phyloP scores from a whole-genome alignment of 176 grass and related monocot genomes.

The Secale cereale region DNA sequence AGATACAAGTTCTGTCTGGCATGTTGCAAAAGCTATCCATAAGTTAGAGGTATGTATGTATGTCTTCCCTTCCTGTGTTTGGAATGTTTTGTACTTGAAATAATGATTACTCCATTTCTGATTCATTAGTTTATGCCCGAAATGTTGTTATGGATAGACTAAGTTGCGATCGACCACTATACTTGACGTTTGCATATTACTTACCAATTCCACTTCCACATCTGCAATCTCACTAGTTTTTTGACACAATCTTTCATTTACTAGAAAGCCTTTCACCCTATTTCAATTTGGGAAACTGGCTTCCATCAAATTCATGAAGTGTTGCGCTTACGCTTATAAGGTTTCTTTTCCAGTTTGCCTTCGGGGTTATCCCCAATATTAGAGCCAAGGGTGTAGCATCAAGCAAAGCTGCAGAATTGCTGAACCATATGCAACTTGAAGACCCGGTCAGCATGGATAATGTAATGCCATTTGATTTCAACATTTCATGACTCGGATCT shows the following conservation, averaged over 20 bases:
- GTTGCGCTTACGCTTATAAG: neutral
- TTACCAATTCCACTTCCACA: neutral
- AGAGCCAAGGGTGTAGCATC: constrained; percentile 86
- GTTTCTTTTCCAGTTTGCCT: constrained; percentile 72
- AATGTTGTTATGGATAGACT: neutral
- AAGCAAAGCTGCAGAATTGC: constrained; percentile 79
- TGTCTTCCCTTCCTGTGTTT: constrained; percentile 6
- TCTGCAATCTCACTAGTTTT: constrained; percentile 9
- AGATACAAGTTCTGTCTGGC: constrained; percentile 96
- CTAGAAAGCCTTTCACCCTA: neutral
- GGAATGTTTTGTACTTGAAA: neutral
- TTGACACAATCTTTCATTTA: neutral
- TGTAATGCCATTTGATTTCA: constrained; percentile 45
- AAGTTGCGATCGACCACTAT: neutral
- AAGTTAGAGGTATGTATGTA: constrained; percentile 68
- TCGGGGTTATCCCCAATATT: constrained; percentile 86
- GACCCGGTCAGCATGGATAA: constrained; percentile 88
- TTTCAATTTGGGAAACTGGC: neutral
- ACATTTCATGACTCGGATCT: constrained; percentile 16
- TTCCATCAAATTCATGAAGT: neutral
- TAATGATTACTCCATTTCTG: neutral
- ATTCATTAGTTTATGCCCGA: neutral
- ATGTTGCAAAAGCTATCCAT: constrained; percentile 96
- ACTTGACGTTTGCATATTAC: constrained; percentile 2
- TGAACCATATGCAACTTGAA: constrained; percentile 85